These are phyloP conservation scores for Phytophthora hybrid DNA, from an alignment of 352 stramenopile species.

Conservation along the genomic window DNA sequence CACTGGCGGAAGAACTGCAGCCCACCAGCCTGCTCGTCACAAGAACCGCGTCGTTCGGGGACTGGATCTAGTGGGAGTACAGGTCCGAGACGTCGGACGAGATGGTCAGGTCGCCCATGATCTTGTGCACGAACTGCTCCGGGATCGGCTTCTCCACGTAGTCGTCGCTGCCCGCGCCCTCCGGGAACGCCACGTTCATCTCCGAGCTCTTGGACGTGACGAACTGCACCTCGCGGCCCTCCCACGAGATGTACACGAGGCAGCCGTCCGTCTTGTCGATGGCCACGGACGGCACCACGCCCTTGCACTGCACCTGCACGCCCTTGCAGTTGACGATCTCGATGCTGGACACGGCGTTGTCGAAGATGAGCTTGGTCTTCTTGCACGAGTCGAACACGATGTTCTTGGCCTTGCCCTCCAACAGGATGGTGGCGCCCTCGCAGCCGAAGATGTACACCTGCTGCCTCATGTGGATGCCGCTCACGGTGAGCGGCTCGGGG, in stretches of 20 bases:
- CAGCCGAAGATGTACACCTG: constrained; percentile 98
- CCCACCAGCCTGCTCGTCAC: too few relatives aligned
- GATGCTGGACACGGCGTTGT: constrained; percentile 96
- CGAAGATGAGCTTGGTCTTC: constrained; percentile 96
- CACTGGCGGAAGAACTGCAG: not conserved
- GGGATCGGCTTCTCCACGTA: constrained; percentile 97
- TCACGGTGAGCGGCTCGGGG: constrained; percentile 84
- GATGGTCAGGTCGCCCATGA: constrained; percentile 86
- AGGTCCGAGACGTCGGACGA: constrained; percentile 96
- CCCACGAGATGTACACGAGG: constrained; percentile 95
- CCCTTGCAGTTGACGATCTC: constrained; percentile 99
- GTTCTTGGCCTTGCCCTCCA: constrained; percentile 98
- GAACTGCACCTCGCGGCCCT: constrained; percentile 90
- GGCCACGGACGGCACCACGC: constrained; percentile 94
- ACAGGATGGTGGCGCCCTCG: constrained; percentile 93
- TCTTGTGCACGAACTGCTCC: constrained; percentile 97
- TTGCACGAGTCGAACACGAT: constrained; percentile 97
- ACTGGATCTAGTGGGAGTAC: constrained; percentile 83
- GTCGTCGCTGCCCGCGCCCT: constrained; percentile 83
- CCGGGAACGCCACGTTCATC: constrained; percentile 97
- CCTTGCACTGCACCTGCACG: constrained; percentile 95
- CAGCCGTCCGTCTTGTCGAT: constrained; percentile 99
- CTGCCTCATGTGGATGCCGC: constrained; percentile 95
- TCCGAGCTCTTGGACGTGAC: constrained; percentile 98
- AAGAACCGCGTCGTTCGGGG: constrained; percentile 5